Evolutionary conservation across 768 basidiomycete genomes (phyloP), one percentile per base, ranked within the genome.

Genomic region (Daedalea quercina): DNA sequence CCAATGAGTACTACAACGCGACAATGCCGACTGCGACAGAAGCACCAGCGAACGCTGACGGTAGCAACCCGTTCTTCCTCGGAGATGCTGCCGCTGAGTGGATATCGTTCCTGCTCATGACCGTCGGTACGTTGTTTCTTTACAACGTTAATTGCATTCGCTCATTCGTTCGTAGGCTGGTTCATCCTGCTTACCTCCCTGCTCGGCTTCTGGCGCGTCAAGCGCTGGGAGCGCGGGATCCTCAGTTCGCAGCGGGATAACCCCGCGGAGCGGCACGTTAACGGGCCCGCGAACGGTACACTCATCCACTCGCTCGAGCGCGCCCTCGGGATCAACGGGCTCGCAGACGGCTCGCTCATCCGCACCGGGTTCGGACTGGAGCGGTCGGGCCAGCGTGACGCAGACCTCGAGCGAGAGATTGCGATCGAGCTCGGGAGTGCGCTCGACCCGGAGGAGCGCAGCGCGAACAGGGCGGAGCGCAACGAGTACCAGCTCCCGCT

Each of bases 41-140:
- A 3, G 6, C 53, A 11, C 52, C 54, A 1, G 41, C 48, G 25
- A 54, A 57, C 19, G 45, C 49, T 34, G 56, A 56, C 28, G 59
- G 57, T 12, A 26, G 51, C 33, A 54, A 9, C n/a, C 20, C 20
- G n/a, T 46, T 34, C 40, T 41, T 59, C 46, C 42, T 57, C 19
- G 56, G 53, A 24, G 80, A 87, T 67, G 77, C 84, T 22, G 90
- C 93, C 0, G 86, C 87, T 22, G 94, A 97, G 65, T 97, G 92
- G 92, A 72, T 98, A 47, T 90, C 91, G 15, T 98, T 97, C 73
- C 81, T 94, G 71, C 70, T 97, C 59, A 96, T 97, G 90, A 91
- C 87, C 33, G 72, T 92, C 45, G 84, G 84, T 84, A 57, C 40
- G 81, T 71, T 25, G 24, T 20, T 25, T 25, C 31, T 22, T 3